Percentiles rank a stretch among this genome's conserved stretches.
Evolutionary conservation across 129 eudicot species (phyloP).

Genomic region (Saussurea involucrata): DNA sequence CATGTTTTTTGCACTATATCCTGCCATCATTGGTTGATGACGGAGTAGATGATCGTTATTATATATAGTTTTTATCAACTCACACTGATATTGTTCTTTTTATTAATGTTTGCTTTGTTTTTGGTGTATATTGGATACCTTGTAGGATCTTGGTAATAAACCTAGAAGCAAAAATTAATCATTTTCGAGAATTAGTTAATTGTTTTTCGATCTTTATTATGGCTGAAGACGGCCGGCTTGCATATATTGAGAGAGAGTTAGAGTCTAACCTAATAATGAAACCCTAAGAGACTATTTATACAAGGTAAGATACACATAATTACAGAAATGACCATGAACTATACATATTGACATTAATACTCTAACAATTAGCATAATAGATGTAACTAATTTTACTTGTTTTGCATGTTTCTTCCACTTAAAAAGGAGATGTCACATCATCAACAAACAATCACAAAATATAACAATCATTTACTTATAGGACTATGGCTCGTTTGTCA

Average conservation of each 20-base stretch:
- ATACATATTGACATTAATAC: too few relatives aligned
- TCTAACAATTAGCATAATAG: background rate
- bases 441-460: background rate
- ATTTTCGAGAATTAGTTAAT: background rate
- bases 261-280: too few relatives aligned
- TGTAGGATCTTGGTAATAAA: background rate
- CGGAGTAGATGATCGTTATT: too few relatives aligned
- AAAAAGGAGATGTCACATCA: background rate
- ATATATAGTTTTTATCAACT: too few relatives aligned
- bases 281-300: too few relatives aligned
- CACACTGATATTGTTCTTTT: too few relatives aligned
- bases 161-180: background rate
- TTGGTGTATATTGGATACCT: too few relatives aligned
- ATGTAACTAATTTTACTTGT: background rate
- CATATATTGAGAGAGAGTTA: too few relatives aligned
- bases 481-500: background rate
- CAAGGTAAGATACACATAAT: too few relatives aligned
- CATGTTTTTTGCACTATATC: background rate
- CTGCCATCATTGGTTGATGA: background rate
- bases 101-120: too few relatives aligned
- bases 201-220: background rate
- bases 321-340: too few relatives aligned
- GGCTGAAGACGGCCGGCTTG: too few relatives aligned
- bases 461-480: background rate
- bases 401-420: background rate